phyloP scores from a whole-genome alignment of 2,329 filamentous ascomycete genomes.

The Neoarthrinium moseri region DNA sequence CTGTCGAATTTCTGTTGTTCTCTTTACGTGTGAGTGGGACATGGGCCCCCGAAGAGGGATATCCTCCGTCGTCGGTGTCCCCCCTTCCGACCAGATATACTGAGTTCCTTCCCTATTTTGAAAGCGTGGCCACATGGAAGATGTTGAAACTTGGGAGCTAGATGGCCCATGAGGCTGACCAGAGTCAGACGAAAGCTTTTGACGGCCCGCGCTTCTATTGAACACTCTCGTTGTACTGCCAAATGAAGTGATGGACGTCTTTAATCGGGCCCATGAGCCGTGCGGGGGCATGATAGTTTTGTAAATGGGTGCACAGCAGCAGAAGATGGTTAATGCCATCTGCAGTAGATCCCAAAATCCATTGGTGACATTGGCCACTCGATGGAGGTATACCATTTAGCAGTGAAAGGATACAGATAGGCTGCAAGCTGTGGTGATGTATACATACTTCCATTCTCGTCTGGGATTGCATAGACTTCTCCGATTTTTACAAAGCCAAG shows the following conservation, averaged over 20 bases:
- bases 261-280: not conserved
- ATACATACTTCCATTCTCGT: not conserved
- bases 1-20: no score
- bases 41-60: no score
- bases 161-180: no score
- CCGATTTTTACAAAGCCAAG: conserved; percentile 6
- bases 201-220: no score
- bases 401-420: not conserved
- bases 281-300: not conserved
- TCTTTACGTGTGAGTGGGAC: no score
- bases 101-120: no score
- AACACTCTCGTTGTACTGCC: not conserved
- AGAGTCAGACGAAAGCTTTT: no score
- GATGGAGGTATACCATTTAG: not conserved
- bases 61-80: no score
- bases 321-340: conserved; percentile 3
- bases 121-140: no score
- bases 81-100: no score
- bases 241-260: not conserved
- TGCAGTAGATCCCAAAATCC: conserved; percentile 3
- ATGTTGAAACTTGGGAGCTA: no score
- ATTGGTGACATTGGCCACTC: not conserved
- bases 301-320: not conserved
- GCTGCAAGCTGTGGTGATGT: not conserved
- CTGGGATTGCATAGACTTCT: not conserved